Evolutionary conservation across 2,329 filamentous ascomycete genomes (phyloP), one percentile per base, ranked within the genome.

Genomic region (Exophiala sideris): DNA sequence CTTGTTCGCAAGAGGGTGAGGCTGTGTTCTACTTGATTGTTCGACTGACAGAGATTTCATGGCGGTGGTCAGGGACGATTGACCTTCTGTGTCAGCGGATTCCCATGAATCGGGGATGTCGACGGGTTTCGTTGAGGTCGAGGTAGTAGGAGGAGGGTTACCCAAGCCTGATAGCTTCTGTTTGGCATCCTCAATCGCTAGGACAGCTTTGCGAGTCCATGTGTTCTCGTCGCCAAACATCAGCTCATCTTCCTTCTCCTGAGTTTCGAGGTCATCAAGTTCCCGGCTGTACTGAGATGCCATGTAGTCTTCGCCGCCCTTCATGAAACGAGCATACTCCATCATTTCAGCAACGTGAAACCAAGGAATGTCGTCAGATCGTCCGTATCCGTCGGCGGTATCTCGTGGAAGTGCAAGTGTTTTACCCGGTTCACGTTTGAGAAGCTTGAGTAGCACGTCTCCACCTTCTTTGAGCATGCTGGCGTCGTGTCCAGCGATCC

Each of bases 251-350:
- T 96, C 90, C 61, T 85, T 84, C 65, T 90, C 90, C 72, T 95
- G 90, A 58, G 79, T 78, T 56, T 83, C 75, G 20, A 99, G 75
- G 14, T 89, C 85, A 36, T 81, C 75, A 34, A 96, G 85, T 68
- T 97, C 92, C 35, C 82, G 75, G 58, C 95, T 84, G 63, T 86
- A 92, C 67, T 97, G 88, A 49, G 83, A 78, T 10, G 76, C 68
- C 86, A 99, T 92, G 68, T 99, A 99, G 33, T 88, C 85, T 64
- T 88, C 84, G 3, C 89, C 92, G 5, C 91, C 94, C 68, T 92
- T 95, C 89, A 99, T 96, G 51, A 97, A 87, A 36, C 91, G 84
- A 12, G 91, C 90, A 70, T 96, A 99, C 68, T 99, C 94, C 67
- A 95, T 81, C 34, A 96, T 91, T 65, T 96, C 95, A 8, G 90